Evolutionary conservation across 1,139 yeast species (phyloP).

Genomic region (Sugiyamaella paludigena): DNA sequence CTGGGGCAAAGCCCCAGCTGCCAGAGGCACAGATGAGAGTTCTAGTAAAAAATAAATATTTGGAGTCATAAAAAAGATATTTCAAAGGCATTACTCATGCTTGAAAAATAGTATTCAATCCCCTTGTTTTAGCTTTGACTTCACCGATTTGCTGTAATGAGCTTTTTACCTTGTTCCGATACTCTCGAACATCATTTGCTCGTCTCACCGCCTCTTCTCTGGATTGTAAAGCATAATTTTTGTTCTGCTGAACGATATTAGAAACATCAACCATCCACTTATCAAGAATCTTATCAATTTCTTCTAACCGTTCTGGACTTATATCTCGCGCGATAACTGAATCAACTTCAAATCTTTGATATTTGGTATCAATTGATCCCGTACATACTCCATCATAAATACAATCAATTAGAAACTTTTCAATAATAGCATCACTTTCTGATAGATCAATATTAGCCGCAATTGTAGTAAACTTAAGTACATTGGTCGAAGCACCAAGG

Average conservation of each 20-base stretch:
- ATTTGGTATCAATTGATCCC: slow-evolving; percentile 29
- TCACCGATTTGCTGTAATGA: too few relatives aligned
- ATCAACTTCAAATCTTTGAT: slow-evolving; percentile 23
- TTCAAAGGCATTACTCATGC: too few relatives aligned
- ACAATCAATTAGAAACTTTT: slow-evolving; percentile 28
- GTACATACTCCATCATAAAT: slow-evolving; percentile 27
- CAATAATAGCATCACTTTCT: slow-evolving; percentile 19
- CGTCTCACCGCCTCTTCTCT: slow-evolving; percentile 8
- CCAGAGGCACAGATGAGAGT: too few relatives aligned
- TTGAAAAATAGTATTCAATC: too few relatives aligned
- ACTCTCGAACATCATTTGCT: background rate
- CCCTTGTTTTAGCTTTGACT: too few relatives aligned
- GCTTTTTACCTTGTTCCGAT: background rate
- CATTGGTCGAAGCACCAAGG: slow-evolving; percentile 19
- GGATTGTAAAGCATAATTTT: background rate
- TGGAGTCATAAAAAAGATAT: too few relatives aligned
- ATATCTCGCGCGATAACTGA: slow-evolving; percentile 27
- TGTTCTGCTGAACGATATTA: slow-evolving; percentile 2
- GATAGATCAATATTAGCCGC: slow-evolving; percentile 17
- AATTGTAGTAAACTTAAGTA: slow-evolving; percentile 19
- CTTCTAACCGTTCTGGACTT: slow-evolving; percentile 20
- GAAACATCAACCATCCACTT: slow-evolving; percentile 6
- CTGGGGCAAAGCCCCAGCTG: too few relatives aligned
- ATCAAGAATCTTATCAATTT: slow-evolving; percentile 17
- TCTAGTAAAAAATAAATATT: too few relatives aligned